These are phyloP conservation scores for Phytophthora pistaciae DNA, from an alignment of 352 stramenopile genomes.

Conservation along the genomic window DNA sequence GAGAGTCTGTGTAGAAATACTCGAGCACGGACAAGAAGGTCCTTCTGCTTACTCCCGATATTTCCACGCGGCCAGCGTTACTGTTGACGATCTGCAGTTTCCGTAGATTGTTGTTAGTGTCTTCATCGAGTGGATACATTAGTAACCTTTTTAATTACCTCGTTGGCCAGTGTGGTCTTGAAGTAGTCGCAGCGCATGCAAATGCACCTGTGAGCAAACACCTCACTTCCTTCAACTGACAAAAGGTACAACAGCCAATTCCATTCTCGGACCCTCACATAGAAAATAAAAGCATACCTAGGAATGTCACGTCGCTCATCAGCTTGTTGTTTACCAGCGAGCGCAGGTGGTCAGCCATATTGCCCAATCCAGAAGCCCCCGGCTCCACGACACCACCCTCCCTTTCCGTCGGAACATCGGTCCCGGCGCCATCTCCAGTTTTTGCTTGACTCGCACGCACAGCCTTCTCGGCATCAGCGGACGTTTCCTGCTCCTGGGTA, in stretches of 20 bases:
- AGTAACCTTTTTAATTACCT: conserved; percentile 34
- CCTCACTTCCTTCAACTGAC: conserved; percentile 73
- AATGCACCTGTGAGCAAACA: conserved; percentile 90
- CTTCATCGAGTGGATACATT: not conserved
- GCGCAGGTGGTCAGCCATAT: conserved; percentile 61
- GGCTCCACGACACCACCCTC: not conserved
- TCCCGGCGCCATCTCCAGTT: not conserved
- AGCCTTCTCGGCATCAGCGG: not conserved
- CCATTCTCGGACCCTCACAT: too few relatives aligned
- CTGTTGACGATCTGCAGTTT: conserved; percentile 83
- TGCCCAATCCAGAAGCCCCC: not conserved
- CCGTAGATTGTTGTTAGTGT: not conserved
- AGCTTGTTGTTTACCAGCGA: conserved; percentile 78
- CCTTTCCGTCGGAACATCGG: not conserved
- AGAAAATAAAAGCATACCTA: conserved; percentile 40
- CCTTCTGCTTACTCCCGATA: conserved; percentile 87
- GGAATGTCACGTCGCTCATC: conserved; percentile 86
- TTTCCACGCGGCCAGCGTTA: conserved; percentile 77
- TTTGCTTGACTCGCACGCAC: not conserved
- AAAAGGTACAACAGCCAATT: not conserved
- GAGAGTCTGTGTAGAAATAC: conserved; percentile 95
- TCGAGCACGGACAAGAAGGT: conserved; percentile 94
- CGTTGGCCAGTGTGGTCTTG: conserved; percentile 72
- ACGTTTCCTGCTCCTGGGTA: not conserved
- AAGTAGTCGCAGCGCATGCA: conserved; percentile 94